Evolutionary conservation across 305 asterid species (phyloP).

Genomic region (Petunia hybrid): DNA sequence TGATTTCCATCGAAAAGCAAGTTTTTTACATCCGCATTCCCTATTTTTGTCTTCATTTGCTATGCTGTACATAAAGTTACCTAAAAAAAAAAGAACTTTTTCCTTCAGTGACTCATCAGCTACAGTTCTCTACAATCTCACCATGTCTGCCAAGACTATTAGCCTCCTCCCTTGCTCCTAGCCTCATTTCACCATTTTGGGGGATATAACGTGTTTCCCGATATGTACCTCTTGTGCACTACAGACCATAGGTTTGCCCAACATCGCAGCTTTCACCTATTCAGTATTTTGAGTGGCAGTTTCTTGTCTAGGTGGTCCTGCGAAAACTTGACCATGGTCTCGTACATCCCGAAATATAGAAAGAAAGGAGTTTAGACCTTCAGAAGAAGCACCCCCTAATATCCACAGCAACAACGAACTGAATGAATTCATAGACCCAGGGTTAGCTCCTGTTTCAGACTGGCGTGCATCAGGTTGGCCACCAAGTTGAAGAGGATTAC

Average conservation of each 20-base stretch:
- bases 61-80: neutral
- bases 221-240: constrained; percentile 1
- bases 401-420: constrained; percentile 90
- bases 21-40: constrained; percentile 1
- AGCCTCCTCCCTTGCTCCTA: neutral
- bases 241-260: constrained; percentile 2
- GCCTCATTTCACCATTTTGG: constrained; percentile 1
- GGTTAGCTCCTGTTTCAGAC: constrained; percentile 68
- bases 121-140: constrained; percentile 2
- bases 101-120: neutral
- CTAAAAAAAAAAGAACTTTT: neutral
- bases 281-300: constrained; percentile 55
- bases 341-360: constrained; percentile 88
- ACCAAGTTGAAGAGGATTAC: constrained; percentile 70
- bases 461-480: constrained; percentile 65
- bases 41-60: constrained; percentile 17
- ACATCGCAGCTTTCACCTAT: constrained; percentile 37
- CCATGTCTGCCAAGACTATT: neutral
- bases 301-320: constrained; percentile 67
- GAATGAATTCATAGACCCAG: constrained; percentile 85
- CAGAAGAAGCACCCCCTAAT: constrained; percentile 94
- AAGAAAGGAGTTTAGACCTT: constrained; percentile 87
- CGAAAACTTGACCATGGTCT: constrained; percentile 83
- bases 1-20: neutral
- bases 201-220: neutral